Evolutionary conservation across 345 rosid genomes (phyloP), one percentile per base, ranked within the genome.

Genomic region (Limnanthes douglasii): DNA sequence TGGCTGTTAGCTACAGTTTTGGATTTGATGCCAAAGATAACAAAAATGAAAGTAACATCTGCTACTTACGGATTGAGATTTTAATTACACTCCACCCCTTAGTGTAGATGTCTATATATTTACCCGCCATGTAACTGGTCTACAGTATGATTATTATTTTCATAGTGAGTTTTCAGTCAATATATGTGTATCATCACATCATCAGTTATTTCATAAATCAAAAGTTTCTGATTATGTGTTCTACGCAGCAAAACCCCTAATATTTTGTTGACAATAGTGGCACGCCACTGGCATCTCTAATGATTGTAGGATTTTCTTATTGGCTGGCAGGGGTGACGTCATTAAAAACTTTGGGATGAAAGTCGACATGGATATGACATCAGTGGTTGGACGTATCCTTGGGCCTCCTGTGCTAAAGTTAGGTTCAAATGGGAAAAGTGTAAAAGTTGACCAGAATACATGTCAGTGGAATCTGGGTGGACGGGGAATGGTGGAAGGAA

Each of bases 391-490:
- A 31, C 95, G 97, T 31, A 78, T 88, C 11, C 65, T 82, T 27
- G 55, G 54, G 40, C 80, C 95, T 16, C 95, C 97, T 0, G 52
- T 54, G 29, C 41, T 88, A 62, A 88, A 75, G 55, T 19, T 82
- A 16, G 48, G 62, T 5, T 54, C 43, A 17, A 41, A 44, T 16
- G 88, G 90, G 10, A 39, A 31, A 21, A 31, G 43, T 40, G 34
- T 50, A 8, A 54, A 48, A 18, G 31, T 71, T 19, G 34, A 53
- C 14, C 48, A 20, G 34, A 61, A 60, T 21, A 73, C 60, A 26
- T n/a, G n/a, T n/a, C 90, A 83, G 0, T 88, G 97, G 97, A 88
- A 78, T 58, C 65, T 88, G 35, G 53, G 71, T 31, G 53, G 45
- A 8, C 73, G 34, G 15, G 68, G 76, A 17, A 63, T 82, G 19